These are phyloP conservation scores for Sporisorium exsertum DNA, from an alignment of 1,284 basidiomycete species.

Conservation along the genomic window DNA sequence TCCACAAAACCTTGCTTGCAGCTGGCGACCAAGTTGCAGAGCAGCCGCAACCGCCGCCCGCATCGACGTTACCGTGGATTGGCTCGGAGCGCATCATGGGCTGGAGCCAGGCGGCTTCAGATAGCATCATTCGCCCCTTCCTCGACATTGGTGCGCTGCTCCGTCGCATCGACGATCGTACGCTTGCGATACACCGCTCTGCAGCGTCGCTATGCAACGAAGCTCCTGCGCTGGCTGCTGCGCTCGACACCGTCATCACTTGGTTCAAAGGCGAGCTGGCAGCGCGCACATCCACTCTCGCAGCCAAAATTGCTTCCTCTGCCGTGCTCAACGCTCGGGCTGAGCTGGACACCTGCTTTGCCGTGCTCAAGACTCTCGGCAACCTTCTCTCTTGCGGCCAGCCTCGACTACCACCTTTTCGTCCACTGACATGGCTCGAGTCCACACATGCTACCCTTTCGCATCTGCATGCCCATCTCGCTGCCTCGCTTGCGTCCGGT, in stretches of 20 bases:
- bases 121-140: slow-evolving; percentile 36
- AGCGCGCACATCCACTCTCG: slow-evolving; percentile 15
- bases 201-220: slow-evolving; percentile 28
- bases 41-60: slow-evolving; percentile 2
- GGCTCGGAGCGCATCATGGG: slow-evolving; percentile 48
- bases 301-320: neutral
- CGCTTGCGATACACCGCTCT: slow-evolving; percentile 26
- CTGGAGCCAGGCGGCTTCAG: slow-evolving; percentile 36
- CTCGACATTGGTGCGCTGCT: slow-evolving; percentile 43
- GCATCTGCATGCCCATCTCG: slow-evolving; percentile 53
- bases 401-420: slow-evolving; percentile 32
- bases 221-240: slow-evolving; percentile 44
- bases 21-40: slow-evolving; percentile 8
- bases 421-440: slow-evolving; percentile 34
- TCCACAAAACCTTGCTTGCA: slow-evolving; percentile 22
- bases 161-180: slow-evolving; percentile 43
- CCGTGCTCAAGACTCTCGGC: slow-evolving; percentile 34
- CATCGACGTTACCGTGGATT: slow-evolving; percentile 30
- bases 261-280: slow-evolving; percentile 51
- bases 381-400: slow-evolving; percentile 40
- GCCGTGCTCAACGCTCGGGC: slow-evolving; percentile 45
- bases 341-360: slow-evolving; percentile 29
- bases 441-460: slow-evolving; percentile 36
- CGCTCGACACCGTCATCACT: slow-evolving; percentile 37
- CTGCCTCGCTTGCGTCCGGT: slow-evolving; percentile 39